phyloP scores from a whole-genome alignment of 176 grass and related monocot species.

The Carex littledalei region DNA sequence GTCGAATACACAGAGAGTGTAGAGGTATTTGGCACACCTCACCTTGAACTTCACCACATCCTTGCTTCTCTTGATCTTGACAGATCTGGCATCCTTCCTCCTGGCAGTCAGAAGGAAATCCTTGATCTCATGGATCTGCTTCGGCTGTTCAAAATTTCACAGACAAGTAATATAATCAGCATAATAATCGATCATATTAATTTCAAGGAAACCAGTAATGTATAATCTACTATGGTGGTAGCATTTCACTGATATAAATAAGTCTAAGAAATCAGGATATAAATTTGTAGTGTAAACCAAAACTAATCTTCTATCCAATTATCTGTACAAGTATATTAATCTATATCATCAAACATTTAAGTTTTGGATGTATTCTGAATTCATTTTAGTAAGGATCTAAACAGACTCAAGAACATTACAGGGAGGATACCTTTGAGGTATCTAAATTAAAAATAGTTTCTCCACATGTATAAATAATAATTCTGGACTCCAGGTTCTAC shows the following conservation, averaged over 20 bases:
- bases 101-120: slow-evolving; percentile 75
- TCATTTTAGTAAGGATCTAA: neutral
- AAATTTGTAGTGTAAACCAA: neutral
- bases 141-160: slow-evolving; percentile 29
- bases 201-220: neutral
- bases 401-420: neutral
- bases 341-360: neutral
- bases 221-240: neutral
- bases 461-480: neutral
- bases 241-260: neutral
- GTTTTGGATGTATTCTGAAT: neutral
- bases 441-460: neutral
- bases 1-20: slow-evolving; percentile 63
- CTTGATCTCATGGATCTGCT: slow-evolving; percentile 84
- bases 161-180: neutral
- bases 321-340: neutral
- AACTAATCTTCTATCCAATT: neutral
- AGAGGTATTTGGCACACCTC: slow-evolving; percentile 63
- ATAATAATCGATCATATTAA: neutral
- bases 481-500: neutral
- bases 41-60: slow-evolving; percentile 74
- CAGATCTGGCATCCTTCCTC: slow-evolving; percentile 71
- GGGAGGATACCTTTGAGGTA: too few species aligned
- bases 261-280: neutral
- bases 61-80: slow-evolving; percentile 82